Base-by-base conservation (phyloP, 495 filamentous ascomycete species). In the Paragyromitra xinjiangensis region DNA sequence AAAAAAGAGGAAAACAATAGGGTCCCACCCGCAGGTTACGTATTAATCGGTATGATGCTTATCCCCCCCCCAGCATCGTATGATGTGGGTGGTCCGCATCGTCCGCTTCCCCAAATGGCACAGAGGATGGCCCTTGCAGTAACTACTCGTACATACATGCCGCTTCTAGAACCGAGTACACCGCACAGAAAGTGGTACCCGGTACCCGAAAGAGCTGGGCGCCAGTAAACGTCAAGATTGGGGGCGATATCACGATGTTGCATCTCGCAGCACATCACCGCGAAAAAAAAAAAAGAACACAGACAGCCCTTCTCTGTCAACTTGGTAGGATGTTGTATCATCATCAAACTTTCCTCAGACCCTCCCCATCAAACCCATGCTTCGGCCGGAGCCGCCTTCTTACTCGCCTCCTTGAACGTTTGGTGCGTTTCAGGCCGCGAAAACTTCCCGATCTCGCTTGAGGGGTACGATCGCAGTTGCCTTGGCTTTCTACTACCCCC, bases 351-450 rank as follows among this genome's bases (percentile, higher is more conserved):
- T 56, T 37, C 40, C 16, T 53, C 56, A 37, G 56, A 61, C 56
- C 56, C 24, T 29, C 39, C n/a, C 56, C 16, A 62, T 40, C 37
- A 42, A 42, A 51, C 26, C 45, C 68, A 64, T 65, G 39, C 48
- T 77, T 56, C 73, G 73, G 73, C 40, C 68, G 50, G 68, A 77
- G 73, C 73, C 73, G 73, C 68, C 59, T 77, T 72, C 61, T 65
- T 61, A 51, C 48, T 62, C 39, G 48, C 59, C 58, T 72, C 73
- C 73, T 59, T 72, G 51, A 50, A 66, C 59, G 73, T 78, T 77
- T 78, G 77, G 77, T 61, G 77, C 77, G 77, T 79, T 79, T 79
- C 77, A 78, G 75, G 24, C 75, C 75, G 55, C 68, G 61, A 78
- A 71, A 71, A 67, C 75, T 59, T 67, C 42, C 65, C 77, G 77